Base-by-base conservation (phyloP, 2,329 filamentous ascomycete species). In the Aspergillus unguis region DNA sequence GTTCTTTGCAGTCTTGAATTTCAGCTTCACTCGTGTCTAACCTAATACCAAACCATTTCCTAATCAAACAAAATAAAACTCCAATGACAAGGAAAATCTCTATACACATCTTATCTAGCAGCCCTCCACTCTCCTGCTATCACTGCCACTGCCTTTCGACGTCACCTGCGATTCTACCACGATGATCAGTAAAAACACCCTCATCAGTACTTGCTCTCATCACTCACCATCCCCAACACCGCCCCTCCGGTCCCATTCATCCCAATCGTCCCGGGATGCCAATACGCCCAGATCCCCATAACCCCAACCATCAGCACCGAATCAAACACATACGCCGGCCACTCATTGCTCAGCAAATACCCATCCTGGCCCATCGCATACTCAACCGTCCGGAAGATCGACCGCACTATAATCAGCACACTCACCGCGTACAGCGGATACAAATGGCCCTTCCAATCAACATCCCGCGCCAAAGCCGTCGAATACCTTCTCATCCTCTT, bases 301-400 rank as follows among this genome's bases (percentile, higher is more conserved):
- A 42, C 46, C 2, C 53, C 43, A 54, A 63, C 54, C 72, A 77
- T 77, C n/a, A 71, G 61, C 2, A 65, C 55, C 0, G 64, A 66
- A 52, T 79, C 77, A 56, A 79, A 76, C 2, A 75, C 58, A 55
- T 76, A 79, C n/a, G 75, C 45, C 17, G 68, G 66, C 67, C 69
- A 72, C 59, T 79, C 77, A 52, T 75, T 62, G 4, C 43, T 52
- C 31, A 78, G 58, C 2, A 71, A 58, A 55, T 77, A 77, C 0
- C 73, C 75, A 23, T 68, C 59, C 6, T 67, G 56, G 8, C 75
- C 77, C 63, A 71, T 65, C 2, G 65, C 64, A 60, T 77, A 80
- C 65, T 81, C 79, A n/a, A 80, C 59, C 2, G 78, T 68, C 11
- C 78, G 72, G 55, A 75, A 78, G 5, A 78, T 52, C 4, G 73